Percentiles rank a stretch among this genome's conserved stretches.
Evolutionary conservation across 192 early-diverging fungal genomes (phyloP).

Genomic region (Chytriomyces hyalinus): DNA sequence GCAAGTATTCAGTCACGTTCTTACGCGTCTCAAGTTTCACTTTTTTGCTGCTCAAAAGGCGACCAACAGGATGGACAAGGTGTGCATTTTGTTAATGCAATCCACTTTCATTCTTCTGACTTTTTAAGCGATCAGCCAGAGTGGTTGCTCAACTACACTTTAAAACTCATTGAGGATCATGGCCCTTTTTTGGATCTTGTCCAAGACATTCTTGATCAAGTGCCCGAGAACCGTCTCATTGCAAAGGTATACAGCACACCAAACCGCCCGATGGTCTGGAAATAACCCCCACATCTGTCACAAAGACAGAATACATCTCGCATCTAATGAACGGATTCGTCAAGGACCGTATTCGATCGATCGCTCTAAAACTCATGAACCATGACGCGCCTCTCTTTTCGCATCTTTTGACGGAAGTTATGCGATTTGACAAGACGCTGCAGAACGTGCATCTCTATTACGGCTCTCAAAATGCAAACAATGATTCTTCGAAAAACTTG

Average conservation of each 20-base stretch:
- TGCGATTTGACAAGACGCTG: slow-evolving; percentile 29
- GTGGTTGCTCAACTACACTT: slow-evolving; percentile 22
- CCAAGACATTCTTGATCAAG: slow-evolving; percentile 17
- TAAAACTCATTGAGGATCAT: slow-evolving; percentile 19
- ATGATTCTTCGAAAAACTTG: background rate
- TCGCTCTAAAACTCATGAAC: background rate
- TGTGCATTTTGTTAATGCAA: background rate
- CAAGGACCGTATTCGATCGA: slow-evolving; percentile 4
- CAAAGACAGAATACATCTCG: slow-evolving; percentile 26
- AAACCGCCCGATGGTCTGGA: background rate
- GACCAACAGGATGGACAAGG: slow-evolving; percentile 27
- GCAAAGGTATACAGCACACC: background rate
- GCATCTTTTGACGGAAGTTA: slow-evolving; percentile 27
- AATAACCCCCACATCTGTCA: background rate
- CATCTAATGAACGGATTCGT: slow-evolving; percentile 16
- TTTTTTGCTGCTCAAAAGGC: background rate
- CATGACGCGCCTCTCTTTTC: slow-evolving; percentile 2
- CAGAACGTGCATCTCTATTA: slow-evolving; percentile 13
- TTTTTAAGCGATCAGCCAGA: slow-evolving; percentile 20
- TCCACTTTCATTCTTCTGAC: background rate
- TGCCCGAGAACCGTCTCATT: slow-evolving; percentile 3
- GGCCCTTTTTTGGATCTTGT: slow-evolving; percentile 6
- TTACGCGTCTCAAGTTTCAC: slow-evolving; percentile 25
- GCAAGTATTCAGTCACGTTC: background rate
- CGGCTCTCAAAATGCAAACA: background rate